Base-by-base conservation (phyloP, 2,329 filamentous ascomycete species). In the Sclerotinia borealis region DNA sequence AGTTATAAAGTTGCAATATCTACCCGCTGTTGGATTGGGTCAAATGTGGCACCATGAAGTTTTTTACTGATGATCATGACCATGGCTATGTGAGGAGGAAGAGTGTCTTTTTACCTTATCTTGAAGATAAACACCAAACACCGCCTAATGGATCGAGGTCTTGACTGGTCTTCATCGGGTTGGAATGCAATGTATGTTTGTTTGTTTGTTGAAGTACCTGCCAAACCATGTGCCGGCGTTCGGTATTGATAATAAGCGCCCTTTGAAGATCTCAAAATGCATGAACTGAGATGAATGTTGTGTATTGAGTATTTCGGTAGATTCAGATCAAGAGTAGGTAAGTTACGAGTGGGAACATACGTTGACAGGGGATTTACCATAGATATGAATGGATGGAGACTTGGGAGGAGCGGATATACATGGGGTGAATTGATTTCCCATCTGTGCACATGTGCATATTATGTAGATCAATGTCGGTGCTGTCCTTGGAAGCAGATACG, bases 41-140 rank as follows among this genome's bases (percentile, higher is more conserved):
- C 9, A 22, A 31, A 27, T 60, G n/a, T 17, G 13, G 17, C 45
- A 31, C 41, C 19, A n/a, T 34, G 36, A 45, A 61, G n/a, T 25
- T 31, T 27, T 36, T 39, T 29, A 19, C 11, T 34, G 13, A 34
- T 59, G 37, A 49, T 36, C 29, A 37, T 43, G 29, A 6, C 48
- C 48, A 55, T 61, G 59, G 37, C 59, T 55, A 34, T 37, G 59
- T 22, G 17, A n/a, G n/a, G 15, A 47, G 36, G 58, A 61, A 56
- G 15, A 34, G 29, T 34, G 13, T 7, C n/a, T 5, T 11, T 37
- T 61, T 61, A 55, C 22, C 2, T 55, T 41, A 8, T n/a, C 17
- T 25, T 25, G 39, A 37, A 55, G 37, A 55, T 55, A 47, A 61
- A n/a, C n/a, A 29, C n/a, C 15, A 47, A 61, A n/a, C n/a, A 29